Evolutionary conservation across 176 grass and related monocot genomes (phyloP).

Genomic region (Carex myosuroides): DNA sequence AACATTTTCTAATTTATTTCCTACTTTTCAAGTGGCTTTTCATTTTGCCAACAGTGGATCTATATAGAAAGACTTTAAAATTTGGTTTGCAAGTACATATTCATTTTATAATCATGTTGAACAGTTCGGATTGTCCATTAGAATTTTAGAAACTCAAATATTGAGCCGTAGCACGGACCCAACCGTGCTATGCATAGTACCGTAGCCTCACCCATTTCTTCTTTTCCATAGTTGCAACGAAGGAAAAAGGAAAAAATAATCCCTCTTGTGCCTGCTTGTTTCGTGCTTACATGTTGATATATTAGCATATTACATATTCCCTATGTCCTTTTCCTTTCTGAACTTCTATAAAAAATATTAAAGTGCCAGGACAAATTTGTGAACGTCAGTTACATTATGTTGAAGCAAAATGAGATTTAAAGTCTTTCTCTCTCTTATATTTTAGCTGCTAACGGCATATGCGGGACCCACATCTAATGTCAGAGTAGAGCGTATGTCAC

Average conservation of each 20-base stretch:
- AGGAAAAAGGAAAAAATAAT: not conserved
- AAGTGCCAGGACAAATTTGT: not conserved
- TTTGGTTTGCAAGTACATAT: no score
- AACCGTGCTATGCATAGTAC: no score
- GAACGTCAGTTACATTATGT: not conserved
- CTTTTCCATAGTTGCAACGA: not conserved
- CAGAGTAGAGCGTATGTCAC: constrained; percentile 46
- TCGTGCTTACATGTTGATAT: not conserved
- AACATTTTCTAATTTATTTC: not conserved
- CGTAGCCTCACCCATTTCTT: not conserved
- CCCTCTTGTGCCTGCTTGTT: not conserved
- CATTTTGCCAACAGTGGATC: not conserved
- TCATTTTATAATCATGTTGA: no score
- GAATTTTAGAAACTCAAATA: no score
- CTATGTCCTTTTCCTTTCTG: not conserved
- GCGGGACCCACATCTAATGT: constrained; percentile 58
- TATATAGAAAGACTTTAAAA: no score
- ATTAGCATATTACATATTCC: not conserved
- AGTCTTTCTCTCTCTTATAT: not conserved
- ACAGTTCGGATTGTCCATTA: no score
- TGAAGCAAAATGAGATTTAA: not conserved
- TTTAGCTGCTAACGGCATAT: constrained; percentile 65
- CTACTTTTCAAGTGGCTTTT: not conserved
- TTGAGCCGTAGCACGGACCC: no score
- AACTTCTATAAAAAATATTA: not conserved